Base-by-base conservation (phyloP, 2,329 filamentous ascomycete genomes). In the Hypomyces rosellus region DNA sequence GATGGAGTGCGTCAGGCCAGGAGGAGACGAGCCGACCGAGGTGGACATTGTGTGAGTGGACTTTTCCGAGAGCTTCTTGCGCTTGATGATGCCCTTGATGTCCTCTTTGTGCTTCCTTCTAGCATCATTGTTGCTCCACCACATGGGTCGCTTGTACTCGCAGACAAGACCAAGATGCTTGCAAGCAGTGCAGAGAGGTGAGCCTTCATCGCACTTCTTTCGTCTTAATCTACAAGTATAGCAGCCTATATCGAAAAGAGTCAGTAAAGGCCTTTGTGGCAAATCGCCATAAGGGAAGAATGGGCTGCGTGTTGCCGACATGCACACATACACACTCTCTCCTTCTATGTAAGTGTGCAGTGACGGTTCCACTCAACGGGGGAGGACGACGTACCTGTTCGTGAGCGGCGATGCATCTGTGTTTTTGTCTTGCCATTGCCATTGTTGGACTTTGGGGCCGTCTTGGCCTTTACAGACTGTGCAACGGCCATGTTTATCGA, bases 31-130 rank as follows among this genome's bases (percentile, higher is more conserved):
- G 68, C 80, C 74, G 59, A 80, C 72, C 38, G 78, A 74, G 48
- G 75, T 76, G 56, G 77, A 74, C 50, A 81, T 74, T 41, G 73
- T 73, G 61, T 76, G 71, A 47, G 82, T 77, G 47, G 81, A 77
- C 81, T 96, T 96, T 72, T 96, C 92, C 22, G 85, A 84, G 59
- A 95, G 78, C 80, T 97, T 97, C 66, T 93, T 97, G 66, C 86
- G 83, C 82, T 96, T 96, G 77, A 99, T 97, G 70, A 92, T 89
- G 70, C 87, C 86, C 79, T 99, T 99, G 78, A 99, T 95, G 59
- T 85, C 75, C 66, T 97, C 93, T 74, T 97, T 99, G 68, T 96
- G 89, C 50, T 84, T 74, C 61, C 86, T 82, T 59, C 93, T 80
- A 64, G 87, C 83, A 56, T 96, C 90, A 64, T 88, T 87, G 76